These are phyloP conservation scores for Leccinum fibrillosum DNA, from an alignment of 768 basidiomycete species.

Conservation along the genomic window DNA sequence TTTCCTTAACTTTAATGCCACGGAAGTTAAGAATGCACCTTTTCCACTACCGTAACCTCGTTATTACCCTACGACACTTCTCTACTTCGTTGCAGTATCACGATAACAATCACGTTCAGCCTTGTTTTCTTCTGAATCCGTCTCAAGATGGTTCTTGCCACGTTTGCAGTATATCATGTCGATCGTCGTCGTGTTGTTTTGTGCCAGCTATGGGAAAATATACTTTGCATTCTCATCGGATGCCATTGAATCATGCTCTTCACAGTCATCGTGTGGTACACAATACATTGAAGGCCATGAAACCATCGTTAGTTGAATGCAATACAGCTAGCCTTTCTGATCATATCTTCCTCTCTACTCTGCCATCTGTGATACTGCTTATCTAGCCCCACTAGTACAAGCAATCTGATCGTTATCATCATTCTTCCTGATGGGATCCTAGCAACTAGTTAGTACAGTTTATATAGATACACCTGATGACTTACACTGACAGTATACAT, in stretches of 20 bases:
- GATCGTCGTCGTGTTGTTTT: constrained; percentile 24
- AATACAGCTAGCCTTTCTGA: not conserved
- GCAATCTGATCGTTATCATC: not conserved
- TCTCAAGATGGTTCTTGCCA: constrained; percentile 14
- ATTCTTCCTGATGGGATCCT: not conserved
- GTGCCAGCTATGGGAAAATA: constrained; percentile 21
- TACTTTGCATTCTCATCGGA: constrained; percentile 5
- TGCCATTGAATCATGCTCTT: not conserved
- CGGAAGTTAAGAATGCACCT: constrained; percentile 1
- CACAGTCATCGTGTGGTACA: not conserved
- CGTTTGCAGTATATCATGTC: constrained; percentile 19
- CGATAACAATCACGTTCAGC: not conserved
- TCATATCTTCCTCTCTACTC: not conserved
- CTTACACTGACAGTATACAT: not conserved
- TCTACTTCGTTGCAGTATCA: constrained; percentile 9
- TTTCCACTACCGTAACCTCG: constrained; percentile 3
- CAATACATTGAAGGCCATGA: not conserved
- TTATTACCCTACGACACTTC: constrained; percentile 11
- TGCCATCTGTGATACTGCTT: too few species aligned
- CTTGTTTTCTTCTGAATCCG: not conserved
- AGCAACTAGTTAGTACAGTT: not conserved
- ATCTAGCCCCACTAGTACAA: not conserved
- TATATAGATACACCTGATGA: not conserved
- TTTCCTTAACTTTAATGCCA: constrained; percentile 1
- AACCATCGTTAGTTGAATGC: too few species aligned